Base-by-base conservation (phyloP, 306 rosid genomes). In the Dicorynia guianensis region DNA sequence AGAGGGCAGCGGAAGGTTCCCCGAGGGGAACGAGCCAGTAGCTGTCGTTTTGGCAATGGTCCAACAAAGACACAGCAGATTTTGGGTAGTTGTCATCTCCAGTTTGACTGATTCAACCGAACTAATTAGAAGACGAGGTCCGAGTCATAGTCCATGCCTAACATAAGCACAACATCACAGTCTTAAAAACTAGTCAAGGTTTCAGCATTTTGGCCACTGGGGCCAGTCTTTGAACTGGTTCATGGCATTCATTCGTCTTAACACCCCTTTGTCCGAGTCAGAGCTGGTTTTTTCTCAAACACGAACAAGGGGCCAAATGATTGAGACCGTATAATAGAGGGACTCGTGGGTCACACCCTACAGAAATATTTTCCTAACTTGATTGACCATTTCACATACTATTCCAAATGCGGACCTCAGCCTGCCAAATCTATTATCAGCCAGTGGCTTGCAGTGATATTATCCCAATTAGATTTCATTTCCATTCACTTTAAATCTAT, bases 1-100 rank as follows among this genome's bases (percentile, higher is more conserved):
- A 38, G 7, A 52, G n/a, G n/a, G n/a, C n/a, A 53, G 36, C 7
- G 5, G 38, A 69, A 69, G 74, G 38, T 69, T 38, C 63, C 39
- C 8, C 6, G 39, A 12, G 3, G 6, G 17, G 25, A 52, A 69
- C 53, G 49, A 33, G 34, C 53, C 38, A 33, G 34, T 8, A 52
- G 34, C 43, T 49, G 39, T 48, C 59, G 72, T 67, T 33, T 13
- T 44, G 35, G 71, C 8, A 46, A 50, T 67, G 72, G 72, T 67
- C 62, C 74, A 69, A 69, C 61, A 1, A 8, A 6, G 18, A 33
- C 8, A 1, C 36, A 10, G 19, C 47, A 68, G 6, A 12, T 38
- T 50, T 50, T 53, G 17, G 11, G 50, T 17, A 18, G 36, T 69
- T 36, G 75, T 53, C 52, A 39, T 52, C 38, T 69, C 7, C 38